phyloP scores from a whole-genome alignment of 2,329 filamentous ascomycete genomes.

The Orbilia quercus region DNA sequence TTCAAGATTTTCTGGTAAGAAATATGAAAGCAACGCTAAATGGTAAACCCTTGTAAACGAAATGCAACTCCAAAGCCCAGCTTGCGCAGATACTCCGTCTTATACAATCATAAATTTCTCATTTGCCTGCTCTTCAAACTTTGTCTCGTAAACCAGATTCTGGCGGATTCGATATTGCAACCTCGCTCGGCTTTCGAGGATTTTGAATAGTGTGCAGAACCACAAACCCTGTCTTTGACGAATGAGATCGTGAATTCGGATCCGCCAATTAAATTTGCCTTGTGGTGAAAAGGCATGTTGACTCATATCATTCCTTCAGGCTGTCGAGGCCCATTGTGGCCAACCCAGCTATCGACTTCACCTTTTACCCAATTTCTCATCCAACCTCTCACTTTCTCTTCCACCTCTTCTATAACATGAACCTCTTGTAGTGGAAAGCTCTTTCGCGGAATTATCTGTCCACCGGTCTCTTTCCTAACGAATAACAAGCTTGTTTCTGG shows the following conservation, averaged over 20 bases:
- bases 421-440: slow-evolving; percentile 36
- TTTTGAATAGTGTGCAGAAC: neutral
- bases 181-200: neutral
- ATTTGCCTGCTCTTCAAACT: neutral
- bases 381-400: slow-evolving; percentile 50
- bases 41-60: neutral
- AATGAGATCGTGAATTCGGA: too few species aligned
- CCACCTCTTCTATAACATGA: slow-evolving; percentile 31
- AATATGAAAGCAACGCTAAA: slow-evolving; percentile 3
- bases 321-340: slow-evolving; percentile 11
- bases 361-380: slow-evolving; percentile 48
- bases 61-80: slow-evolving; percentile 37
- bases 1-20: neutral
- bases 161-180: neutral
- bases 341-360: slow-evolving; percentile 46
- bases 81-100: slow-evolving; percentile 27
- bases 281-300: neutral
- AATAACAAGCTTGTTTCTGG: slow-evolving; percentile 44
- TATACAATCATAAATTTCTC: slow-evolving; percentile 4
- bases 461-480: slow-evolving; percentile 36
- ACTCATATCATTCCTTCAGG: slow-evolving; percentile 17
- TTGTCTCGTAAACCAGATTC: slow-evolving; percentile 54
- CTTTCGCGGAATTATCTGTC: slow-evolving; percentile 37
- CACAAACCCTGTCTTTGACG: neutral
- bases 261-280: neutral